Conservation (phyloP, 140 eudicot species). For the Stevia rebaudiana region DNA sequence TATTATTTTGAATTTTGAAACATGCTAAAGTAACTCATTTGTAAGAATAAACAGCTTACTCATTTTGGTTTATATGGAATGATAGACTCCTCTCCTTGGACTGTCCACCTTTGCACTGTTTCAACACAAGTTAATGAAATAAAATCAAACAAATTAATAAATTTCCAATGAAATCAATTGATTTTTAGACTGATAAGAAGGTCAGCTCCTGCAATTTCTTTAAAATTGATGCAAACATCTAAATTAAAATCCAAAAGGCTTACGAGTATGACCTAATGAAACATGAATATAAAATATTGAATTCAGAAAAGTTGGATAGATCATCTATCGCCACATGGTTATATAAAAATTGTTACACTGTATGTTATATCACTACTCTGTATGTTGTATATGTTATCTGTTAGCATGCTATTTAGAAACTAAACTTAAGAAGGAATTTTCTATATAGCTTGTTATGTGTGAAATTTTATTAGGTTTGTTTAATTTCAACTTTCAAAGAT, state of each 20-base stretch:
- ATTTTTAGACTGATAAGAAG: background rate
- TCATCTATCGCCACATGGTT: too few relatives aligned
- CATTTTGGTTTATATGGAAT: constrained; percentile 49
- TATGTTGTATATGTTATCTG: too few relatives aligned
- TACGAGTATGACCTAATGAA: background rate
- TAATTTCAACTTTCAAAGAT: too few relatives aligned
- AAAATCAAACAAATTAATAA: constrained; percentile 9
- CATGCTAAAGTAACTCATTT: too few relatives aligned
- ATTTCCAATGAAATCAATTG: background rate
- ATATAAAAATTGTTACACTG: too few relatives aligned
- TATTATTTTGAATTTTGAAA: background rate
- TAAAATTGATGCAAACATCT: background rate
- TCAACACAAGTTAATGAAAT: constrained; percentile 19
- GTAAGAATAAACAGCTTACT: constrained; percentile 30
- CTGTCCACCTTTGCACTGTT: constrained; percentile 72
- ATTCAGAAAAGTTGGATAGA: background rate
- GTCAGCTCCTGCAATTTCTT: too few relatives aligned
- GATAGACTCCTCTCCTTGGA: constrained; percentile 54
- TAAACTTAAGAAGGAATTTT: too few relatives aligned
- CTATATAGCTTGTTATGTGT: too few relatives aligned
- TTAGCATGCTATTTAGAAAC: too few relatives aligned
- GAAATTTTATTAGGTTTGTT: too few relatives aligned
- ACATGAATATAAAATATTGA: background rate
- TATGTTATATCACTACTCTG: too few relatives aligned
- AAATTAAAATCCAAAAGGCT: background rate